Evolutionary conservation across 345 rosid genomes (phyloP).

Genomic region (Noccaea caerulescens): DNA sequence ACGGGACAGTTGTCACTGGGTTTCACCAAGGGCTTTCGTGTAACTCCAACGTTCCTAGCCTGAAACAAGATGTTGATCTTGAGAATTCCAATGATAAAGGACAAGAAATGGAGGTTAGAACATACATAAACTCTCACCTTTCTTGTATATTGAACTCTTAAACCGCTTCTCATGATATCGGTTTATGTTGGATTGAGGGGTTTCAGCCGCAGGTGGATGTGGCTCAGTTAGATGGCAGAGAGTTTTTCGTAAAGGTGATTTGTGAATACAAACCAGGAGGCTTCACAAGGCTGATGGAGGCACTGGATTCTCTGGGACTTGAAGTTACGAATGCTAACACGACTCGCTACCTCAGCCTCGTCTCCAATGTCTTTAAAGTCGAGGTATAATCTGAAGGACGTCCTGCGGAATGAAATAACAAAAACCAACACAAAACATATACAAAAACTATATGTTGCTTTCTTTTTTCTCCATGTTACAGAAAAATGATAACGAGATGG

Average conservation of each 20-base stretch:
- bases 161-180: background rate
- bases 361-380: conserved; percentile 85
- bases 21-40: conserved; percentile 52
- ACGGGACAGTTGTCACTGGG: conserved; percentile 45
- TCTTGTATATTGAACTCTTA: conserved; percentile 5
- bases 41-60: conserved; percentile 39
- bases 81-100: conserved; percentile 60
- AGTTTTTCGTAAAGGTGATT: conserved; percentile 87
- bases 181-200: conserved; percentile 37
- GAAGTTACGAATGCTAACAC: conserved; percentile 87
- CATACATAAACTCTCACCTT: conserved; percentile 3
- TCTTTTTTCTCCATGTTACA: conserved; percentile 34
- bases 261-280: conserved; percentile 89
- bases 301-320: conserved; percentile 78
- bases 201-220: conserved; percentile 89
- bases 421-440: conserved; percentile 19
- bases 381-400: conserved; percentile 55
- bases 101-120: conserved; percentile 94
- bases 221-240: conserved; percentile 77
- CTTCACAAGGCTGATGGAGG: conserved; percentile 81
- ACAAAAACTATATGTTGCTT: conserved; percentile 3
- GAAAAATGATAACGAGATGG: conserved; percentile 77
- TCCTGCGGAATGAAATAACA: conserved; percentile 11
- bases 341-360: conserved; percentile 74
- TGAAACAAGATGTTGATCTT: conserved; percentile 54